phyloP scores from a whole-genome alignment of 192 early-diverging fungal species.

The Radiomyces spectabilis region DNA sequence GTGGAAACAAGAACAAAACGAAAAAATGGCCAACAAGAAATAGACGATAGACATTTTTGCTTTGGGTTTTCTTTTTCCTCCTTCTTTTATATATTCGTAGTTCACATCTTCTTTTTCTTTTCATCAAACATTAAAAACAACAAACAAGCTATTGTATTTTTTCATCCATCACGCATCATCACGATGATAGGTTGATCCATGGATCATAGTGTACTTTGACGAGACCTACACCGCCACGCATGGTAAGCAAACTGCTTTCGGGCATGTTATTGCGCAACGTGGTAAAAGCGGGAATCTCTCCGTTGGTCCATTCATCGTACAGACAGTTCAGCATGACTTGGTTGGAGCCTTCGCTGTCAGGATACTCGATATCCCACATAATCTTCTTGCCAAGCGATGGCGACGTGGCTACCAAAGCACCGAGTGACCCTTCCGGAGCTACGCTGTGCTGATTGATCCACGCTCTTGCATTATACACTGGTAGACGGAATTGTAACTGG shows the following conservation, averaged over 20 bases:
- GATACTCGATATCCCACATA: constrained; percentile 6
- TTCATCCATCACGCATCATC: no score
- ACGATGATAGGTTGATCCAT: no score
- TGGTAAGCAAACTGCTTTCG: constrained; percentile 22
- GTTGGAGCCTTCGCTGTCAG: no score
- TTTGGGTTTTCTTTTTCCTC: no score
- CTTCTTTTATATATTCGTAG: no score
- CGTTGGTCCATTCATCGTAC: constrained; percentile 46
- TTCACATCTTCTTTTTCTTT: no score
- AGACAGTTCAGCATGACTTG: constrained; percentile 28
- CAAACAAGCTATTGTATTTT: no score
- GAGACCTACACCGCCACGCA: constrained; percentile 20
- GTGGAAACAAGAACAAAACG: constrained; percentile 31
- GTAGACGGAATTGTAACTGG: constrained; percentile 10
- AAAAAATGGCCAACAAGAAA: constrained; percentile 15
- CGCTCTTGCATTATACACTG: constrained; percentile 6
- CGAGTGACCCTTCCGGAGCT: no score
- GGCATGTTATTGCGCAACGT: constrained; percentile 28
- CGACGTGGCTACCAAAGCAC: no score
- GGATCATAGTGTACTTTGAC: constrained; percentile 5
- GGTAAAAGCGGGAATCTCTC: constrained; percentile 38
- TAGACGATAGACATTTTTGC: no score
- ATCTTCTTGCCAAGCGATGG: background rate
- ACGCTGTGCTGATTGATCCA: no score
- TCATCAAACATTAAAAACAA: no score